These are phyloP conservation scores for Yamadazyma sp. DNA, from an alignment of 805 yeast genomes.

Conservation along the genomic window DNA sequence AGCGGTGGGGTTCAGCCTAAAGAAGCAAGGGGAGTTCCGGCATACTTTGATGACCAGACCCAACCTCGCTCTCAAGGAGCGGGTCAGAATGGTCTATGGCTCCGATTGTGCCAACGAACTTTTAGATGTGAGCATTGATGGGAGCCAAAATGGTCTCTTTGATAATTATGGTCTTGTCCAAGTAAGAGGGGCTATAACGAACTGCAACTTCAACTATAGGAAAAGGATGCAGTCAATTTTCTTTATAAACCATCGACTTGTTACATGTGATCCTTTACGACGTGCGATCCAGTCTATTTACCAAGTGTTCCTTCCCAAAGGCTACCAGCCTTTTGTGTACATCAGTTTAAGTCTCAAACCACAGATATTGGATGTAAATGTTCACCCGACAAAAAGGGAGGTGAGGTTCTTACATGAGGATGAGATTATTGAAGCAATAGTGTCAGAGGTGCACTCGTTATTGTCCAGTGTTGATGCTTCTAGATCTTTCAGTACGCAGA, in stretches of 20 bases:
- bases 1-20: conserved; percentile 73
- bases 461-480: conserved; percentile 63
- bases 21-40: conserved; percentile 73
- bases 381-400: conserved; percentile 94
- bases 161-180: conserved; percentile 48
- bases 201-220: conserved; percentile 67
- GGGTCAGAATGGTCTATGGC: conserved; percentile 76
- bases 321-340: conserved; percentile 72
- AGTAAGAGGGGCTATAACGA: conserved; percentile 64
- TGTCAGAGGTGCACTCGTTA: conserved; percentile 46
- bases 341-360: conserved; percentile 68
- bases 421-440: conserved; percentile 70
- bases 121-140: conserved; percentile 43
- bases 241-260: conserved; percentile 83
- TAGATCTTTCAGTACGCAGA: conserved; percentile 67
- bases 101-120: conserved; percentile 64
- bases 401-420: conserved; percentile 84
- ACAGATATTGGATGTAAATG: conserved; percentile 80
- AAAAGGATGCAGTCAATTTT: conserved; percentile 67
- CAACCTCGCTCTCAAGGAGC: conserved; percentile 52
- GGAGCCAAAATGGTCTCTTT: neutral
- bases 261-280: conserved; percentile 75
- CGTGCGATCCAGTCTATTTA: conserved; percentile 66
- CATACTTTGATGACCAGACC: conserved; percentile 62
- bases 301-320: conserved; percentile 71